phyloP scores from a whole-genome alignment of 1,284 basidiomycete species.

The Mycosarcoma maydis region DNA sequence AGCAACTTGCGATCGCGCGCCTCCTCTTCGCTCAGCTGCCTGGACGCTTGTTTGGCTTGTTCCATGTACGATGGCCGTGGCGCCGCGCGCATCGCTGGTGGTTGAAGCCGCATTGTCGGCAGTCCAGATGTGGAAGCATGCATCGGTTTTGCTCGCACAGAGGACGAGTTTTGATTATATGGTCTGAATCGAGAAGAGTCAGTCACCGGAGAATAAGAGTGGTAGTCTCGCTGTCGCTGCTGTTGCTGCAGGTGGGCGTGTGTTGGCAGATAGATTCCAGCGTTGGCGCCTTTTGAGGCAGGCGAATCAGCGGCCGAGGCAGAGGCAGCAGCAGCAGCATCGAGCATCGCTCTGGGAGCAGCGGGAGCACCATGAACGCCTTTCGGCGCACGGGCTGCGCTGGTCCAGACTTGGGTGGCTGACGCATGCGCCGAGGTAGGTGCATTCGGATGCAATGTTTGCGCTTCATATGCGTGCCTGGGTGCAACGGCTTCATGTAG shows the following conservation, averaged over 20 bases:
- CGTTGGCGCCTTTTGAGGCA: background rate
- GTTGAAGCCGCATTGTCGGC: background rate
- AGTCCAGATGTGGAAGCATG: background rate
- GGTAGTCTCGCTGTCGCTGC: conserved; percentile 15
- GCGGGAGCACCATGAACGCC: conserved; percentile 11
- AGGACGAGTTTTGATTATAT: background rate
- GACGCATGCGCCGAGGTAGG: background rate
- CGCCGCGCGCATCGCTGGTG: conserved; percentile 22
- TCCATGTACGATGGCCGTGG: conserved; percentile 22
- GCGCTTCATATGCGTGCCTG: conserved; percentile 3
- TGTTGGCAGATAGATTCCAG: background rate
- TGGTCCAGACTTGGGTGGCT: background rate
- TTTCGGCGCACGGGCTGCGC: background rate
- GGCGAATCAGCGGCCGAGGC: background rate
- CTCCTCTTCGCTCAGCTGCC: conserved; percentile 15
- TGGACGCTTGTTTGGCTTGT: conserved; percentile 9
- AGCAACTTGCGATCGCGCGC: conserved; percentile 67
- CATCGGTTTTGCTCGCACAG: conserved; percentile 1
- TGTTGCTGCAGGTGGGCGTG: background rate
- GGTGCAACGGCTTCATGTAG: background rate
- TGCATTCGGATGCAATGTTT: background rate
- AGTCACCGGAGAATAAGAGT: background rate
- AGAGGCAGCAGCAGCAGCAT: conserved; percentile 4
- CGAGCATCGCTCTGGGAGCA: conserved; percentile 26
- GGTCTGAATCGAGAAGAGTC: conserved; percentile 6